Base-by-base conservation (phyloP, 2,329 filamentous ascomycete species). In the Ceratocystis albifundus region DNA sequence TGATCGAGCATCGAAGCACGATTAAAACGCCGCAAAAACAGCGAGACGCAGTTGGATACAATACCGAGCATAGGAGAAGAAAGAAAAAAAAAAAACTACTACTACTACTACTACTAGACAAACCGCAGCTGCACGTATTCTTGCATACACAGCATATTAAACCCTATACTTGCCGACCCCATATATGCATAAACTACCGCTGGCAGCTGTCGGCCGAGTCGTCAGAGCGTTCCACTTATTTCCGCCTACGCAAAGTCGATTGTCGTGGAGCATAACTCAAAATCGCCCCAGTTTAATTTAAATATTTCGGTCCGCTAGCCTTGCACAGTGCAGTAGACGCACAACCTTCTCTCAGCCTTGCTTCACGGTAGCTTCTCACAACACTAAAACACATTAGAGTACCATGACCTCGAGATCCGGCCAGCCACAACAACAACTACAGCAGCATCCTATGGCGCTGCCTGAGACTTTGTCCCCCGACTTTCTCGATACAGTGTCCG, bases 401-500 rank as follows among this genome's bases (percentile, higher is more conserved):
- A 63, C 32, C 41, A 61, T 62, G 65, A 28, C 63, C 15, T 48
- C 64, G 10, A 61, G 41, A 32, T 22, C 65, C 25, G 44, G 44
- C n/a, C 45, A 55, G 55, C 30, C 55, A 28, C 55, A 36, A 25
- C 55, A 59, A 36, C 55, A 59, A 3, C 55, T n/a, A 41, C 63
- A 41, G 59, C 71, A 76, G 61, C 78, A 76, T 72, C 78, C 76
- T 25, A 79, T 81, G 72, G 77, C 79, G 69, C 77, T 83, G 67
- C 81, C 87, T 41, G 77, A 82, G 2, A 84, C 87, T 66, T 88
- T 94, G 69, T 83, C 89, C 62, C 88, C 92, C 32, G 87, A 92
- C 75, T 85, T 85, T 62, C 90, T 96, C 77, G 92, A 96, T 78
- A 84, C 90, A 71, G 83, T 96, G 65, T 90, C 91, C 30, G 85